These are phyloP conservation scores for Pleurotus platypus DNA, from an alignment of 768 basidiomycete genomes.

Conservation along the genomic window DNA sequence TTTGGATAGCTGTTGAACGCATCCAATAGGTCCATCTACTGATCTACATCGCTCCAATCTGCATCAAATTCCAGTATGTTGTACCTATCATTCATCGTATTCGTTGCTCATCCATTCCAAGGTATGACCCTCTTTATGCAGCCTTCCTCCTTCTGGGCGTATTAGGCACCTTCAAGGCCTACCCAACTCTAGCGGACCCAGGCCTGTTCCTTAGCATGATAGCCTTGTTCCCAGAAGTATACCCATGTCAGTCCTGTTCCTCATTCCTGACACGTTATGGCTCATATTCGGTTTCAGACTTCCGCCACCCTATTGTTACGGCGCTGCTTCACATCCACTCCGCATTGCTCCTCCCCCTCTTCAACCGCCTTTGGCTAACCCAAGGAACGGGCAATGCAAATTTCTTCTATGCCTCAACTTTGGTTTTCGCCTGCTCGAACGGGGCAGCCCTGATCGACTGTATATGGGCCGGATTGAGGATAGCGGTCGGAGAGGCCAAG, in stretches of 20 bases:
- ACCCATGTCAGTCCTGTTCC: slow-evolving; percentile 58
- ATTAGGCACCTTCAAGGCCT: slow-evolving; percentile 84
- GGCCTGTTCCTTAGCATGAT: slow-evolving; percentile 84
- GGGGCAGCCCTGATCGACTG: slow-evolving; percentile 82
- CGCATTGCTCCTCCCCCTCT: slow-evolving; percentile 81
- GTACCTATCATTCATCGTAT: background rate
- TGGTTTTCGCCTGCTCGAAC: slow-evolving; percentile 88
- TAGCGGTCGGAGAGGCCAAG: slow-evolving; percentile 57
- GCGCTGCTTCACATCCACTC: slow-evolving; percentile 81
- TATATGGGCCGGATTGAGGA: slow-evolving; percentile 77
- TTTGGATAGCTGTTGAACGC: background rate
- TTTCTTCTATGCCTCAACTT: slow-evolving; percentile 94
- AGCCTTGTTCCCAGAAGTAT: slow-evolving; percentile 78
- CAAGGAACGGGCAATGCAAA: slow-evolving; percentile 96
- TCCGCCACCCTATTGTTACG: slow-evolving; percentile 84
- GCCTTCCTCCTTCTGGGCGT: slow-evolving; percentile 73
- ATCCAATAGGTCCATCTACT: slow-evolving; percentile 65
- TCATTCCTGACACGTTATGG: background rate
- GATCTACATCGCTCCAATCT: slow-evolving; percentile 81
- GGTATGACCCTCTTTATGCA: slow-evolving; percentile 84
- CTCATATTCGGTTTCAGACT: slow-evolving; percentile 43
- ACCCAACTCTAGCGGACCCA: slow-evolving; percentile 87
- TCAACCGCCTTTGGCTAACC: slow-evolving; percentile 87
- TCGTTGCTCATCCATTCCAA: slow-evolving; percentile 21
- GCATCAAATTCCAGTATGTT: slow-evolving; percentile 81